These are phyloP conservation scores for Calvatia gigantea DNA, from an alignment of 768 basidiomycete species.

Conservation along the genomic window DNA sequence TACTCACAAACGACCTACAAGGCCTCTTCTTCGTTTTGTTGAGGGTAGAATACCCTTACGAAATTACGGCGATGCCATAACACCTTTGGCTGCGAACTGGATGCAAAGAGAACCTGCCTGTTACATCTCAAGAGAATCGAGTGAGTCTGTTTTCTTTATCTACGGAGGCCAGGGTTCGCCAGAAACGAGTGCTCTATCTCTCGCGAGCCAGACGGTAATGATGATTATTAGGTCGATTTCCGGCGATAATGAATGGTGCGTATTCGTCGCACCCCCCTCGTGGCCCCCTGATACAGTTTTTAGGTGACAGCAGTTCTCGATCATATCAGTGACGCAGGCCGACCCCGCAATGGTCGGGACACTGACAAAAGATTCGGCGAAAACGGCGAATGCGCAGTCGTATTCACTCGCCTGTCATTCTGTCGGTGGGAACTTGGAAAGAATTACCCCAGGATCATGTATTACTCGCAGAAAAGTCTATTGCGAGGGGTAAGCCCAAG, in stretches of 20 bases:
- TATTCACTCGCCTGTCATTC: neutral
- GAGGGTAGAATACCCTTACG: no score
- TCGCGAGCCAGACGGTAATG: neutral
- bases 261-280: neutral
- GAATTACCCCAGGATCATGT: neutral
- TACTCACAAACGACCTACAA: neutral
- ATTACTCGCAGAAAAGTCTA: neutral
- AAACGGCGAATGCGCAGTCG: neutral
- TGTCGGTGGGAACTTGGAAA: neutral
- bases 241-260: neutral
- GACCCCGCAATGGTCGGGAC: neutral
- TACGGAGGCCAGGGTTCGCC: neutral
- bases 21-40: no score
- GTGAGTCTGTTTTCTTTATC: neutral
- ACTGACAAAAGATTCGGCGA: neutral
- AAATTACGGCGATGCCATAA: no score
- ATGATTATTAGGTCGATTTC: neutral
- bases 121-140: no score
- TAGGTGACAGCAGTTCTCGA: neutral
- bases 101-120: no score
- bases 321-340: neutral
- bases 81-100: no score
- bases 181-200: neutral
- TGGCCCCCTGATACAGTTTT: neutral
- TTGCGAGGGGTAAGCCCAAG: conserved; percentile 7